phyloP scores from a whole-genome alignment of 345 rosid genomes.

The Gossypium turneri region DNA sequence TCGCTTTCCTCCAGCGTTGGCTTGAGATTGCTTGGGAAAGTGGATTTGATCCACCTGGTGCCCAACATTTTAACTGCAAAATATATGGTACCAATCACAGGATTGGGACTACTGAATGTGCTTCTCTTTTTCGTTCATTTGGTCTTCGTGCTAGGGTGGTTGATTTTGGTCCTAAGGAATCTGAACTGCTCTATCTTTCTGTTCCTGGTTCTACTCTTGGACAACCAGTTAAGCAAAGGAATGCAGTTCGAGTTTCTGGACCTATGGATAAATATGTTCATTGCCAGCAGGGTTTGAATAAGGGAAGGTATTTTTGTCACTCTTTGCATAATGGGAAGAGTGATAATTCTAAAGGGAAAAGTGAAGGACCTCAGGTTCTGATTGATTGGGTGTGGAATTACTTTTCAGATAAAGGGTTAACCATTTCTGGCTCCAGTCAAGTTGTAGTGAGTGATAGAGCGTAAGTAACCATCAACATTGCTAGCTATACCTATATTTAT shows the following conservation, averaged over 20 bases:
- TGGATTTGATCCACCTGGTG: constrained; percentile 66
- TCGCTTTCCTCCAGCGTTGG: constrained; percentile 65
- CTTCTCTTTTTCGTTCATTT: constrained; percentile 70
- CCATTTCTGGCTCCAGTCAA: constrained; percentile 17
- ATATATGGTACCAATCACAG: constrained; percentile 47
- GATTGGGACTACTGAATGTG: constrained; percentile 82
- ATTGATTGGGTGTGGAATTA: constrained; percentile 84
- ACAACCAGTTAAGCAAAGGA: constrained; percentile 28
- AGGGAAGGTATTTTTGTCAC: constrained; percentile 14
- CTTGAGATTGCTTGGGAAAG: constrained; percentile 78
- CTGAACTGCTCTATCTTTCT: constrained; percentile 47
- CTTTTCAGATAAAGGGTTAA: constrained; percentile 45
- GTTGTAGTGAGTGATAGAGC: constrained; percentile 46
- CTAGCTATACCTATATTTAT: not conserved
- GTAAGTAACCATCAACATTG: constrained; percentile 33
- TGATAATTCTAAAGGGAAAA: constrained; percentile 22
- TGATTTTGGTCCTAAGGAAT: constrained; percentile 66
- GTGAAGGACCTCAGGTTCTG: constrained; percentile 41
- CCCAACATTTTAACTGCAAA: constrained; percentile 47
- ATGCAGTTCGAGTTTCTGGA: constrained; percentile 36
- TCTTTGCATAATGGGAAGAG: constrained; percentile 9
- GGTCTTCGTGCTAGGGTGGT: constrained; percentile 68
- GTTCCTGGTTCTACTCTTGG: constrained; percentile 55
- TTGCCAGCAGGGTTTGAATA: constrained; percentile 10
- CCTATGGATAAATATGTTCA: constrained; percentile 67